phyloP scores from a whole-genome alignment of 192 early-diverging fungal species.

The Dissophora globulifera region DNA sequence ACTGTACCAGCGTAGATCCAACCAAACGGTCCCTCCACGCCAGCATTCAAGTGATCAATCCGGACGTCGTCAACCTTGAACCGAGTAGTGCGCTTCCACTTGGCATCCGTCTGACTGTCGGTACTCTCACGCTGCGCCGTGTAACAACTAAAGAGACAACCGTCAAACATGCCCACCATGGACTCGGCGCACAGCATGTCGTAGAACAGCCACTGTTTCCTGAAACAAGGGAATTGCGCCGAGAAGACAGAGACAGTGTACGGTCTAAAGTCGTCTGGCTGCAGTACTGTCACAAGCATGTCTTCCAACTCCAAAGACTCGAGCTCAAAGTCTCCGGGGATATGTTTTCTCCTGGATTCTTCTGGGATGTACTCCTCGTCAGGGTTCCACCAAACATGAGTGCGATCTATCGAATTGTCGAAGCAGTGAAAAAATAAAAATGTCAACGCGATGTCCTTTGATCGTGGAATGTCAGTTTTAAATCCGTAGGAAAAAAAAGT shows the following conservation, averaged over 20 bases:
- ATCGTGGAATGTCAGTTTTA: not conserved
- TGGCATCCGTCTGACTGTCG: slow-evolving; percentile 51
- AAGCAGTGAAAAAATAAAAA: slow-evolving; percentile 2
- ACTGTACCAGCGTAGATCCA: slow-evolving; percentile 94
- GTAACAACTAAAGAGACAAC: slow-evolving; percentile 94
- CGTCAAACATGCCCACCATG: slow-evolving; percentile 93
- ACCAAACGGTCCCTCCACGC: slow-evolving; percentile 86
- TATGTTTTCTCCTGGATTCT: slow-evolving; percentile 67
- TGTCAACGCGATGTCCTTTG: too few relatives aligned
- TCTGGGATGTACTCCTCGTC: slow-evolving; percentile 67
- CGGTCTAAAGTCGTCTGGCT: slow-evolving; percentile 85
- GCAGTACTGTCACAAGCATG: slow-evolving; percentile 86
- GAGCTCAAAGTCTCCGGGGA: slow-evolving; percentile 87
- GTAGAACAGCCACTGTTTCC: slow-evolving; percentile 93
- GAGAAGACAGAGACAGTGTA: slow-evolving; percentile 89
- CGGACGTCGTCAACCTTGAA: slow-evolving; percentile 89
- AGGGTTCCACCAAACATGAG: slow-evolving; percentile 82
- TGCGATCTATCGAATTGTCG: slow-evolving; percentile 65
- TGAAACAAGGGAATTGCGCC: slow-evolving; percentile 81
- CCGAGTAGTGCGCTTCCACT: slow-evolving; percentile 65
- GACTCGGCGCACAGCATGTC: slow-evolving; percentile 89
- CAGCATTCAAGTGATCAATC: slow-evolving; percentile 90
- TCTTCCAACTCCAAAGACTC: slow-evolving; percentile 86
- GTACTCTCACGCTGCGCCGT: slow-evolving; percentile 78
- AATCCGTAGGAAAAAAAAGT: not conserved